Base-by-base conservation (phyloP, 371 early-diverging fungal genomes). In the Mortierella sp. region DNA sequence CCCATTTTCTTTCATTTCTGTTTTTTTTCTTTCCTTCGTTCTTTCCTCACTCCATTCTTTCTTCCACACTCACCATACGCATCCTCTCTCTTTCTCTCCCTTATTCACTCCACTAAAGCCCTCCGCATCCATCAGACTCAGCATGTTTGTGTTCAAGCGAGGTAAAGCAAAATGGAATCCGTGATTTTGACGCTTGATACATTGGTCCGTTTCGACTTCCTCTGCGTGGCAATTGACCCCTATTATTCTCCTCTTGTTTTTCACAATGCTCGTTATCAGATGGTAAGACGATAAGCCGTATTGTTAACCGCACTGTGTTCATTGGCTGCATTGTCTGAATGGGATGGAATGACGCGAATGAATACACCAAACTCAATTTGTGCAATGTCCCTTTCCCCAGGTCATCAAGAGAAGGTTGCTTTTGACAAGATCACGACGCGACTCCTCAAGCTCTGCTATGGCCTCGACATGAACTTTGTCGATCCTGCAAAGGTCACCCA, bases 341-440 rank as follows among this genome's bases (percentile, higher is more conserved):
- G n/a, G n/a, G n/a, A n/a, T n/a, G n/a, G n/a, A n/a, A n/a, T n/a
- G n/a, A n/a, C n/a, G n/a, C n/a, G n/a, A n/a, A n/a, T n/a, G n/a
- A n/a, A n/a, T n/a, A n/a, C n/a, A n/a, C n/a, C n/a, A n/a, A n/a
- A n/a, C n/a, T n/a, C n/a, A n/a, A n/a, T n/a, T n/a, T n/a, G n/a
- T 6, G 4, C n/a, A 26, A 23, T 43, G 28, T 8, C 26, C 12
- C 2, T 34, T 57, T 47, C 15, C 17, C 11, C 19, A 69, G 70
- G 98, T 43, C 89, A 93, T 64, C 87, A 89, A 73, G 99, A 98
- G 72, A 84, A 85, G 42, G 99, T 98, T 17, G 90, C 91, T 49
- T 98, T 98, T 78, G 97, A 97, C 88, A 98, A 98, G 90, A 97
- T 97, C 79, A 95, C 95, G 8, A 88, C 92, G 11, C 87, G 96